phyloP scores from a whole-genome alignment of 306 rosid species.

The Vigna reflexopilosa region DNA sequence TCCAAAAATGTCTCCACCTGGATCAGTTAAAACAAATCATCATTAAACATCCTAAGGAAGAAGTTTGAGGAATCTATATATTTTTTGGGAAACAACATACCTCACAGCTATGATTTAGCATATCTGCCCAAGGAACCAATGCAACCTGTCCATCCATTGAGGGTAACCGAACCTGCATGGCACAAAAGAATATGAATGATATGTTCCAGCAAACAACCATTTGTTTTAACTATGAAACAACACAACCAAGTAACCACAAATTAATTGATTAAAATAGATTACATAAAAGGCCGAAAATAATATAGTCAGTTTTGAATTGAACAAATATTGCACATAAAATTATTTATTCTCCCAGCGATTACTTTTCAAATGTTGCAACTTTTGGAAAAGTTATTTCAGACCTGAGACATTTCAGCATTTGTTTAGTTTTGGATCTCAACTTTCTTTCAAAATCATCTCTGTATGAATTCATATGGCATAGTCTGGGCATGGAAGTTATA shows the following conservation, averaged over 20 bases:
- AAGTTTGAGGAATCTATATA: background rate
- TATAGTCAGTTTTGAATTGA: background rate
- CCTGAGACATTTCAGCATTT: slow-evolving; percentile 2
- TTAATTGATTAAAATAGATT: background rate
- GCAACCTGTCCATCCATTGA: slow-evolving; percentile 90
- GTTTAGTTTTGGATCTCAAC: slow-evolving; percentile 18
- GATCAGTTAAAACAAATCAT: slow-evolving; percentile 40
- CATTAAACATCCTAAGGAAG: slow-evolving; percentile 17
- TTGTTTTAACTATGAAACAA: slow-evolving; percentile 30
- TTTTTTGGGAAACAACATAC: slow-evolving; percentile 48
- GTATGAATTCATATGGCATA: slow-evolving; percentile 17
- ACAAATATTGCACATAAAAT: slow-evolving; percentile 24
- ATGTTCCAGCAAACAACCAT: slow-evolving; percentile 15
- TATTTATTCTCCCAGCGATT: slow-evolving; percentile 11
- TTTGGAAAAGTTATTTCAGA: background rate
- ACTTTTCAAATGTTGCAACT: background rate
- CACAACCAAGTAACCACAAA: slow-evolving; percentile 27
- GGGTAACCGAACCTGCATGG: slow-evolving; percentile 88
- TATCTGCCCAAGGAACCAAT: slow-evolving; percentile 98
- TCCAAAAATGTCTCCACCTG: slow-evolving; percentile 97
- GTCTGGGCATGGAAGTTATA: background rate
- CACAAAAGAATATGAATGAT: slow-evolving; percentile 36
- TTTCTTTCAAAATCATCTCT: slow-evolving; percentile 6
- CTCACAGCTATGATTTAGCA: slow-evolving; percentile 95
- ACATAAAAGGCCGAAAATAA: slow-evolving; percentile 12